These are phyloP conservation scores for Blyttiomyces sp. DNA, from an alignment of 371 early-diverging fungal genomes.

Conservation along the genomic window DNA sequence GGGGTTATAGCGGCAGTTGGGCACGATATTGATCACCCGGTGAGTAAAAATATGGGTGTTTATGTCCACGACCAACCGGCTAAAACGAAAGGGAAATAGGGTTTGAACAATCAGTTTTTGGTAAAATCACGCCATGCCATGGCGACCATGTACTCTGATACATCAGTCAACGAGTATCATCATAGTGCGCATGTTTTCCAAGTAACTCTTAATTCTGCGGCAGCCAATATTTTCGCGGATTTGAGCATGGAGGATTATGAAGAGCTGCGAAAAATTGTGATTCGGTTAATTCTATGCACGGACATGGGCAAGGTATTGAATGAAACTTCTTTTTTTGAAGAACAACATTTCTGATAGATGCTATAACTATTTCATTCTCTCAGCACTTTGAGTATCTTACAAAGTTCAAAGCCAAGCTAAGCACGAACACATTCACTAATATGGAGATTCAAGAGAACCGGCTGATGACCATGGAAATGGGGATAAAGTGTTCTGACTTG, in stretches of 20 bases:
- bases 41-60: conserved; percentile 5
- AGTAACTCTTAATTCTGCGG: conserved; percentile 20
- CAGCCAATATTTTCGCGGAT: conserved; percentile 37
- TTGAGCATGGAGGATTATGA: conserved; percentile 39
- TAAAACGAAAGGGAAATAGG: conserved; percentile 6
- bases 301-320: conserved; percentile 46
- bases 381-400: conserved; percentile 55
- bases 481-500: conserved; percentile 55
- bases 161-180: conserved; percentile 37
- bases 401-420: conserved; percentile 49
- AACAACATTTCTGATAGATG: not conserved
- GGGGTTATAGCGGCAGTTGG: conserved; percentile 42
- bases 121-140: conserved; percentile 39
- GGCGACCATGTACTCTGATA: conserved; percentile 43
- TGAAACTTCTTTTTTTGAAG: conserved; percentile 5
- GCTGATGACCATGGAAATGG: conserved; percentile 43
- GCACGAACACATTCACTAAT: conserved; percentile 9
- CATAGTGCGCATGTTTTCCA: conserved; percentile 38
- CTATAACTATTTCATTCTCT: not conserved
- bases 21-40: conserved; percentile 52
- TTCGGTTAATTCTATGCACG: conserved; percentile 49
- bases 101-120: conserved; percentile 45
- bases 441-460: conserved; percentile 32
- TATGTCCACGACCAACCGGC: not conserved
- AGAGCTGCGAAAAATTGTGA: conserved; percentile 37